Conservation (phyloP, 1,284 basidiomycete species). For the Ceratorhiza oryzae-sativae region DNA sequence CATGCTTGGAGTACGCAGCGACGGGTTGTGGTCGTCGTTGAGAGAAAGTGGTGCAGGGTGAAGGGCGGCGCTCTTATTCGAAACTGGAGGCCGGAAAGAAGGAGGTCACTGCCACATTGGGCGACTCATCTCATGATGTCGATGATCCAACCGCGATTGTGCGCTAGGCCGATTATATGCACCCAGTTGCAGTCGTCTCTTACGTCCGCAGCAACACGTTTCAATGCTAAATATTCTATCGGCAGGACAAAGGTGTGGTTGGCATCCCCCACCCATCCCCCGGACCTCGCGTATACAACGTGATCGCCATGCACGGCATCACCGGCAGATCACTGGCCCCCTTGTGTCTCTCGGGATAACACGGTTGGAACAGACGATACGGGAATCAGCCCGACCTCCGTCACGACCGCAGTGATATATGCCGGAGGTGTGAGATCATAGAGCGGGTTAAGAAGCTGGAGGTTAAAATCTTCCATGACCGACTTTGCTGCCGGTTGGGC, state of each 20-base stretch:
- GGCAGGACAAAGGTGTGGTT: slow-evolving; percentile 21
- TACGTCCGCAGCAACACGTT: slow-evolving; percentile 8
- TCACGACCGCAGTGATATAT: slow-evolving; percentile 93
- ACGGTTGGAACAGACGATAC: slow-evolving; percentile 64
- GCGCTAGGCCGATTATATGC: not conserved
- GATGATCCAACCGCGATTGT: slow-evolving; percentile 39
- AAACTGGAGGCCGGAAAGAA: slow-evolving; percentile 32
- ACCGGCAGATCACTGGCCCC: slow-evolving; percentile 7
- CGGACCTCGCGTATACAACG: slow-evolving; percentile 27
- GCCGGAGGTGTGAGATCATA: slow-evolving; percentile 92
- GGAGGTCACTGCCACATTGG: slow-evolving; percentile 35
- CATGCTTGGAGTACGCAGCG: slow-evolving; percentile 13
- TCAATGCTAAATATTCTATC: slow-evolving; percentile 7
- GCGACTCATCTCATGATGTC: slow-evolving; percentile 35
- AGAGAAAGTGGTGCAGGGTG: slow-evolving; percentile 29
- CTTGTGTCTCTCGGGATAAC: slow-evolving; percentile 44
- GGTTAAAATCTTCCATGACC: slow-evolving; percentile 50
- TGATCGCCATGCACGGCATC: not conserved
- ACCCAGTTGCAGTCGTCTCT: not conserved
- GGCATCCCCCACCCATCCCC: not conserved
- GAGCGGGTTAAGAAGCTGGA: slow-evolving; percentile 82
- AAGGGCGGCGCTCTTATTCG: slow-evolving; percentile 38
- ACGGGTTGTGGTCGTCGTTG: slow-evolving; percentile 32
- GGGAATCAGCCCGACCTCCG: slow-evolving; percentile 91
- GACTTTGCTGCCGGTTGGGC: slow-evolving; percentile 42